Base-by-base conservation (phyloP, 352 stramenopile species). In the Pythium phragmitis region DNA sequence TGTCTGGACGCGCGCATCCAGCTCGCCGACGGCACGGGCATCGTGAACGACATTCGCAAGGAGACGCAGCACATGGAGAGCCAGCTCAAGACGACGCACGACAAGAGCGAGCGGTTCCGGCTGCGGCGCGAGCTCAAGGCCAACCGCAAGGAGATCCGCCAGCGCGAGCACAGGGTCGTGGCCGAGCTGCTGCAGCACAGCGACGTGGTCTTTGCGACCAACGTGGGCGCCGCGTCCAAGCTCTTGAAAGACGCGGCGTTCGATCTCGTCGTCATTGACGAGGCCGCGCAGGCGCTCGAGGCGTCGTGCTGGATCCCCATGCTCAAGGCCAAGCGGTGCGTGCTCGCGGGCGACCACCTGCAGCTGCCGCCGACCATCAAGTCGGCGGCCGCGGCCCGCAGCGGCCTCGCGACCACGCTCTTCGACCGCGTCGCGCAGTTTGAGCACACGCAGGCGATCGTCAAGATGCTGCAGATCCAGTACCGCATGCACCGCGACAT, bases 321-420 rank as follows among this genome's bases (percentile, higher is more conserved):
- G 23, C 71, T 99, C 17, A 90, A 96, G 65, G 94, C 89, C 5
- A 89, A 84, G 68, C 81, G 89, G 1, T 92, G 93, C 58, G 89
- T 97, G 8, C 75, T 98, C 14, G 91, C 89, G 0, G 92, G 89
- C 9, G 97, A 99, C 74, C 97, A 99, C 74, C 87, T 92, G 67
- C 97, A 99, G 82, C 73, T 99, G 11, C 94, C 97, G 36, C 97
- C 97, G 13, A 99, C 96, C 3, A 98, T 99, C 60, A 98, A 98
- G 70, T 96, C 82, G 21, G 88, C 91, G 55, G 60, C 74, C 7
- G 84, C 80, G 42, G 89, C 88, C 17, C 67, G 82, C 30, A 70
- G 79, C 55, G 90, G 90, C 4, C 80, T 99, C 17, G 85, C 91
- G 7, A 72, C 88, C 28, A 99, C 97, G 43, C 79, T 99, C 43